Evolutionary conservation across 2,329 filamentous ascomycete genomes (phyloP).

Genomic region (Cladophialophora exuberans): DNA sequence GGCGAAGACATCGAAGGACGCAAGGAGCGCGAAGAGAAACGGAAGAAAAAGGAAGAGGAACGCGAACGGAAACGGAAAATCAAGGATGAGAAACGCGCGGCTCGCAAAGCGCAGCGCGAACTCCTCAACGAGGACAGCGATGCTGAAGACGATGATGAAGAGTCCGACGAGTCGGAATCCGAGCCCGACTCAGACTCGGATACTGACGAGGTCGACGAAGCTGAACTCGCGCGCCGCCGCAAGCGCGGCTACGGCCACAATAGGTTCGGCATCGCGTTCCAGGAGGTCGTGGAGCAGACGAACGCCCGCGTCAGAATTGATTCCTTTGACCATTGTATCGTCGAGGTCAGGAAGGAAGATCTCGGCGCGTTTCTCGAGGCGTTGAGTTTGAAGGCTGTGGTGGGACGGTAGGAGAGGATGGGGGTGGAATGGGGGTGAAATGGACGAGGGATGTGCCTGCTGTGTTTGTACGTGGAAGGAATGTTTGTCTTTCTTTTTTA

Average conservation of each 20-base stretch:
- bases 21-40: constrained; percentile 68
- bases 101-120: constrained; percentile 61
- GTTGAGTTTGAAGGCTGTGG: constrained; percentile 87
- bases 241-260: constrained; percentile 77
- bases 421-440: not conserved
- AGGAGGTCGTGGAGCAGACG: constrained; percentile 90
- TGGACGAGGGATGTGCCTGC: not conserved
- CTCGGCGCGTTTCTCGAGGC: constrained; percentile 86
- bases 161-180: constrained; percentile 69
- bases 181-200: constrained; percentile 48
- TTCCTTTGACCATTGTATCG: constrained; percentile 95
- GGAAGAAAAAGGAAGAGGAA: constrained; percentile 65
- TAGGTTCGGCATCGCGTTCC: constrained; percentile 91
- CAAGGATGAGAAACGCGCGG: constrained; percentile 61
- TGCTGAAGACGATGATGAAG: constrained; percentile 61
- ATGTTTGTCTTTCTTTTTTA: no score
- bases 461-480: no score
- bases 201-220: constrained; percentile 54
- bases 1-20: constrained; percentile 74
- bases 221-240: constrained; percentile 57
- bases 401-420: constrained; percentile 44
- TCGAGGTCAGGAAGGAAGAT: constrained; percentile 97
- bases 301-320: constrained; percentile 88
- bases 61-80: constrained; percentile 66
- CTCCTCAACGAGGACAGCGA: constrained; percentile 62